These are phyloP conservation scores for Isatis tinctoria DNA, from an alignment of 345 rosid species.

Conservation along the genomic window DNA sequence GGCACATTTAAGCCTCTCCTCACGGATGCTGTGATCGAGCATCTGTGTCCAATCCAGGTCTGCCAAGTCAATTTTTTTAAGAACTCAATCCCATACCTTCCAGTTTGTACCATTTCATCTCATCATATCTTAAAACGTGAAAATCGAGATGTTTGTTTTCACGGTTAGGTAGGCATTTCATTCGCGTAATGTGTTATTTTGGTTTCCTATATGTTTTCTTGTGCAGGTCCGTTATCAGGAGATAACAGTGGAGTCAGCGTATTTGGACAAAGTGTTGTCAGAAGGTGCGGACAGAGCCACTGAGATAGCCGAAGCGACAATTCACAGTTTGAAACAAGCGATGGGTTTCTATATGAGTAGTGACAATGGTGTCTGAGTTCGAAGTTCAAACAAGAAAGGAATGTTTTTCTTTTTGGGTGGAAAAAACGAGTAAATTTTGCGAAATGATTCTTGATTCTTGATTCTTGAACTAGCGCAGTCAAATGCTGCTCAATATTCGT, in stretches of 20 bases:
- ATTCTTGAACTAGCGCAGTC: background rate
- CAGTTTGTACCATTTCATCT: background rate
- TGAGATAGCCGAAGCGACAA: constrained; percentile 58
- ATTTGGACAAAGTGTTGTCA: constrained; percentile 54
- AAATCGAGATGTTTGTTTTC: background rate
- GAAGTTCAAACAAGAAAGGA: background rate
- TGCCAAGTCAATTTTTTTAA: background rate
- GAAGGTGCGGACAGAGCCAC: constrained; percentile 64
- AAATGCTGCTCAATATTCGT: background rate
- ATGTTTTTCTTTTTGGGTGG: too few species aligned
- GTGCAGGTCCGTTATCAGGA: constrained; percentile 61
- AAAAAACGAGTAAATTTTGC: background rate
- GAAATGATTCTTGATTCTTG: background rate
- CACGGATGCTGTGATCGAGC: constrained; percentile 72
- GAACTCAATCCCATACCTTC: background rate
- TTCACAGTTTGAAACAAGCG: constrained; percentile 61
- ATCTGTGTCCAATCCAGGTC: constrained; percentile 90
- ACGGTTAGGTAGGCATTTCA: background rate
- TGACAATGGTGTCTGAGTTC: background rate
- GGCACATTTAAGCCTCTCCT: constrained; percentile 70
- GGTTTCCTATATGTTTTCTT: background rate
- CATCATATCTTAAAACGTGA: background rate
- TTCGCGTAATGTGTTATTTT: background rate
- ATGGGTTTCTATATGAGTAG: constrained; percentile 54
- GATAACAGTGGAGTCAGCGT: constrained; percentile 60